Percentiles rank a stretch among this genome's conserved stretches.
These are phyloP conservation scores for Malus hybrid DNA, from an alignment of 331 rosid genomes.

Conservation along the genomic window DNA sequence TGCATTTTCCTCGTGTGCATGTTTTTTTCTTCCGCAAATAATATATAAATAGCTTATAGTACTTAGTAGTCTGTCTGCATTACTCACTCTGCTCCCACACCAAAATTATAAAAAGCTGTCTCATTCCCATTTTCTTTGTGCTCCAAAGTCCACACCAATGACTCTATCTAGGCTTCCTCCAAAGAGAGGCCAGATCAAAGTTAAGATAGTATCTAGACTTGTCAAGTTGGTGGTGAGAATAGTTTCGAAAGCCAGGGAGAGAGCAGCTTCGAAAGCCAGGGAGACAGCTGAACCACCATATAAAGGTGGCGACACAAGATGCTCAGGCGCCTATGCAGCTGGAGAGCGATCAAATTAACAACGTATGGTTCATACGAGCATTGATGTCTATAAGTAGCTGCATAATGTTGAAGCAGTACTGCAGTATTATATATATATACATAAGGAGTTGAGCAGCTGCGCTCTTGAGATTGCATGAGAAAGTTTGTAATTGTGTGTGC, in stretches of 20 bases:
- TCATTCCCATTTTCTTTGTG: not conserved
- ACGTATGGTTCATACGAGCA: conserved; percentile 1
- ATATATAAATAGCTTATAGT: too few relatives aligned
- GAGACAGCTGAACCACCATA: conserved; percentile 22
- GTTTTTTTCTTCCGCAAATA: not conserved
- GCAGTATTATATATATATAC: too few relatives aligned
- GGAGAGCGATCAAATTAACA: not conserved
- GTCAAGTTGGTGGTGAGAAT: conserved; percentile 12
- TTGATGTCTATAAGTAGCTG: conserved; percentile 2
- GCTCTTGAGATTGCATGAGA: not conserved
- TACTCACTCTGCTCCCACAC: not conserved
- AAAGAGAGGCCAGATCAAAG: conserved; percentile 59
- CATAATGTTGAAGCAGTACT: not conserved
- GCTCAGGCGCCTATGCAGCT: conserved; percentile 9
- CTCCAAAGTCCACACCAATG: conserved; percentile 17
- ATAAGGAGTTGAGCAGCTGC: too few relatives aligned
- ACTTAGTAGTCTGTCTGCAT: not conserved
- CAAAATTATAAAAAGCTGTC: not conserved
- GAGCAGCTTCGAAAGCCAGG: conserved; percentile 17
- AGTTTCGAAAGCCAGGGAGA: conserved; percentile 8
- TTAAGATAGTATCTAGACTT: conserved; percentile 25
- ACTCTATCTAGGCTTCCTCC: conserved; percentile 37
- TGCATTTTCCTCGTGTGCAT: not conserved
- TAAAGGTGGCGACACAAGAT: conserved; percentile 27
- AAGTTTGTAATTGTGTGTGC: not conserved